A percentile compares a stretch with the other conserved stretches of the same genome.
Evolutionary conservation across 345 rosid species (phyloP).

Genomic region (Abelmoschus esculentus): DNA sequence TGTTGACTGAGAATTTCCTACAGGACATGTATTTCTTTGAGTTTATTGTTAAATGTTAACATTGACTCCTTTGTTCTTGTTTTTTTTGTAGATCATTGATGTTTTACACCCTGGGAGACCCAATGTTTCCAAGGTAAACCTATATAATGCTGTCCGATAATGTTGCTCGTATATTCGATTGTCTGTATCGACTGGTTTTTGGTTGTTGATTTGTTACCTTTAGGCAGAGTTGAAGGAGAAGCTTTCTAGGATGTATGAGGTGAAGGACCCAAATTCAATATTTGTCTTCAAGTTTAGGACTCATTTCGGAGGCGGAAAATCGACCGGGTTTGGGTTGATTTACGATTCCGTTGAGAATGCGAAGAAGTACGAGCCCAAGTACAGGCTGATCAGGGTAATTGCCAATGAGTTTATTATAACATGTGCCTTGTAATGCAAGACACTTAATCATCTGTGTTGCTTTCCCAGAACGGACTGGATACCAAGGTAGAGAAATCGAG

Average conservation of each 20-base stretch:
- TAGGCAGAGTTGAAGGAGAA: slow-evolving; percentile 90
- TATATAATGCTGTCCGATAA: neutral
- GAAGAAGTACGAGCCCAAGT: slow-evolving; percentile 91
- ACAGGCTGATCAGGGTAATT: slow-evolving; percentile 92
- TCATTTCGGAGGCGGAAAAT: slow-evolving; percentile 97
- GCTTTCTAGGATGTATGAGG: slow-evolving; percentile 72
- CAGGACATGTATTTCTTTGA: neutral
- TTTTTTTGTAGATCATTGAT: slow-evolving; percentile 40
- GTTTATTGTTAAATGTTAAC: neutral
- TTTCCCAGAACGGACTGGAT: slow-evolving; percentile 75
- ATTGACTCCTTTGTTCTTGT: no score
- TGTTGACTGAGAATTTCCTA: neutral
- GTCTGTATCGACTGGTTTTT: neutral
- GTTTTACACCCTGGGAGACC: slow-evolving; percentile 69
- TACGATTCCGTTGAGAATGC: slow-evolving; percentile 84
- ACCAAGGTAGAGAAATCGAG: slow-evolving; percentile 90
- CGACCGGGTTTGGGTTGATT: slow-evolving; percentile 91
- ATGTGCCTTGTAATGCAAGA: neutral
- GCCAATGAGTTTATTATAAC: neutral
- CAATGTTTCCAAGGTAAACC: slow-evolving; percentile 63
- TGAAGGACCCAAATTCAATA: slow-evolving; percentile 80
- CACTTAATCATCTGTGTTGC: neutral
- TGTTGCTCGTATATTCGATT: neutral
- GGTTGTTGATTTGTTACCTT: neutral
- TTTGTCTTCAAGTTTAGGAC: slow-evolving; percentile 96